Evolutionary conservation across 2,329 filamentous ascomycete species (phyloP), one percentile per base, ranked within the genome.

Genomic region (Paraphaeosphaeria minitans): DNA sequence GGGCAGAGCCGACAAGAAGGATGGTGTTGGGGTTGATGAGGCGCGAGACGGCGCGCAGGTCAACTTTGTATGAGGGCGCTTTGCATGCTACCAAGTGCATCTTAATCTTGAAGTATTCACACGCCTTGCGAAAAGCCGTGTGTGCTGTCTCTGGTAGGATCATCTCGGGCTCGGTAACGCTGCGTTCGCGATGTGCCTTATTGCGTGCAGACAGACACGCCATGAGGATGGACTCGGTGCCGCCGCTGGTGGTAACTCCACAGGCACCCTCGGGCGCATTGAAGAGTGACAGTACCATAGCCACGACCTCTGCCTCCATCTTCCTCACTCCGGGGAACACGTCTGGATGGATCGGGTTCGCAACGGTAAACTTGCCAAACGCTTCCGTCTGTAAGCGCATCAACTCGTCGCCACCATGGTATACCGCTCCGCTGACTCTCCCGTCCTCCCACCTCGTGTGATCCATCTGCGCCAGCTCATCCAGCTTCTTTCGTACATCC

Each of bases 391-490:
- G 95, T 41, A 99, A 82, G 71, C 89, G 86, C 60, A 95, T 79
- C 67, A 99, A 80, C 46, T 90, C 88, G 41, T 91, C 85, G 54
- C 95, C 95, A 64, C 95, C 95, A 74, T 98, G 94, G 75, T 99
- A 99, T 35, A 99, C 95, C 29, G 95, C 94, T 31, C 95, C 95
- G 43, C 91, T 96, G 55, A 99, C 95, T 64, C 87, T 89, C 9
- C 95, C 95, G 76, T 98, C 94, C 79, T 99, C 95, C 95, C 95
- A 99, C 64, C 90, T 86, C 2, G 93, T 97, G 78, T 98, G 95
- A 70, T 97, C 89, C 90, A 99, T 91, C 50, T 84, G 87, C 16
- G 89, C 88, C 66, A 99, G 82, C 66, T 87, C 86, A 60, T 89
- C 86, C 61, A 99, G 84, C 81, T 97, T 94, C 60, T 87, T 85